Evolutionary conservation across 139 green algal species (phyloP), one percentile per base, ranked within the genome.

Genomic region (Trebouxia sp.): DNA sequence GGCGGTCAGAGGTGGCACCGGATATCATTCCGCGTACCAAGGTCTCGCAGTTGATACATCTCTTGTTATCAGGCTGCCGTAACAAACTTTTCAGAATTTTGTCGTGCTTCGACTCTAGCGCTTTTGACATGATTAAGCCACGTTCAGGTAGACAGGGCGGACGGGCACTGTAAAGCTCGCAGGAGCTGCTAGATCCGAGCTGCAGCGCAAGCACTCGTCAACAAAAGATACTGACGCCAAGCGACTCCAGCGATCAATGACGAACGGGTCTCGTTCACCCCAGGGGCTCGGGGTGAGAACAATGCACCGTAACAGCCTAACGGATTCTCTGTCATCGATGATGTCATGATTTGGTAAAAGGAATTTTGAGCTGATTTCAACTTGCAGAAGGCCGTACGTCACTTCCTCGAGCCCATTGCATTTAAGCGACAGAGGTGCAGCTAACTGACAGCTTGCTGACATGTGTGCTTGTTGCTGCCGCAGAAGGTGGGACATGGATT

Each of bases 11-110:
- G n/a, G 1, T 58, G 48, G 32, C 58, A 76, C 15, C 8, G 65
- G 22, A 55, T 56, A 20, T 3, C 22, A 0, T 12, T 43, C 30
- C 41, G 43, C 41, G 38, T 30, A 90, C 88, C 78, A 87, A 35
- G 9, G 72, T 75, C 30, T 88, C 87, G 51, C 91, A 94, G 24
- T 92, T 81, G 32, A 88, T 82, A 56, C 91, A 94, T 8, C 87
- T 75, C 65, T 83, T 88, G 58, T 94, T 91, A 3, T 86, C 81
- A 8, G 82, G 81, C 38, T 67, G 39, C 28, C 56, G 81, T 1
- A 85, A 55, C 10, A 92, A 77, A 7, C 74, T 75, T 43, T 83
- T 85, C 3, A 92, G 43, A 0, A 55, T 76, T 42, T 84, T 77
- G 24, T 90, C 87, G 1, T 80, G 70, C 77, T 88, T 87, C 2